Evolutionary conservation across 2,329 filamentous ascomycete species (phyloP).

Genomic region (Epichloe scottii): DNA sequence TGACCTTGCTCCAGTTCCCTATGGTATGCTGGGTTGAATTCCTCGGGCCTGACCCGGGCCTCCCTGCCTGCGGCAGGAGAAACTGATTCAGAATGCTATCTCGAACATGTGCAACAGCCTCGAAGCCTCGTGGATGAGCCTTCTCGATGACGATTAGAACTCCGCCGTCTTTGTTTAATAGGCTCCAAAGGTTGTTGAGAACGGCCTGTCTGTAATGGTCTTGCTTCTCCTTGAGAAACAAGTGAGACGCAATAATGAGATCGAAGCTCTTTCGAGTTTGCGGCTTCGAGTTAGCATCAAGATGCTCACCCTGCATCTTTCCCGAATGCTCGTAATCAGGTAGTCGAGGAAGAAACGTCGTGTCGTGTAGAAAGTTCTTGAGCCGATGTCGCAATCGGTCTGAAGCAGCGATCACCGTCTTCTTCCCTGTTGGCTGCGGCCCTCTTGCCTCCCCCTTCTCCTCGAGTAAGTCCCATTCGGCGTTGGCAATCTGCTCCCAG

Average conservation of each 20-base stretch:
- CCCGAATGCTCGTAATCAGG: conserved; percentile 68
- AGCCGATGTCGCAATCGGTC: conserved; percentile 62
- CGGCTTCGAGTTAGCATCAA: conserved; percentile 44
- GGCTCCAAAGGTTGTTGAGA: conserved; percentile 78
- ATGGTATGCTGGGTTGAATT: conserved; percentile 25
- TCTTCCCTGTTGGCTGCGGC: conserved; percentile 50
- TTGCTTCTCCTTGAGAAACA: conserved; percentile 63
- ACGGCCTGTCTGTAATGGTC: conserved; percentile 66
- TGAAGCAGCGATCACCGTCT: conserved; percentile 69
- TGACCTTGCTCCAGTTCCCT: conserved; percentile 45
- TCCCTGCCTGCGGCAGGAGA: conserved; percentile 41
- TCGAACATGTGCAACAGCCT: conserved; percentile 76
- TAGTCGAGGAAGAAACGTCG: conserved; percentile 82
- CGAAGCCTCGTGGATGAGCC: conserved; percentile 81
- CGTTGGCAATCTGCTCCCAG: conserved; percentile 64
- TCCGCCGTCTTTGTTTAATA: conserved; percentile 73
- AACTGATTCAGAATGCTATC: conserved; percentile 65
- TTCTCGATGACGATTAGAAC: conserved; percentile 84
- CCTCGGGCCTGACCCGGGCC: conserved; percentile 19
- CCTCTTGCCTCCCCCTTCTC: conserved; percentile 32
- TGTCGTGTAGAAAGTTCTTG: conserved; percentile 70
- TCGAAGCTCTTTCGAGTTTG: conserved; percentile 69
- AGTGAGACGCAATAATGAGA: conserved; percentile 78
- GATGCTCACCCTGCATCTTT: conserved; percentile 42
- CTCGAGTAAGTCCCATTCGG: conserved; percentile 66